These are phyloP conservation scores for Panaeolus papilionaceus DNA, from an alignment of 768 basidiomycete genomes.

Conservation along the genomic window DNA sequence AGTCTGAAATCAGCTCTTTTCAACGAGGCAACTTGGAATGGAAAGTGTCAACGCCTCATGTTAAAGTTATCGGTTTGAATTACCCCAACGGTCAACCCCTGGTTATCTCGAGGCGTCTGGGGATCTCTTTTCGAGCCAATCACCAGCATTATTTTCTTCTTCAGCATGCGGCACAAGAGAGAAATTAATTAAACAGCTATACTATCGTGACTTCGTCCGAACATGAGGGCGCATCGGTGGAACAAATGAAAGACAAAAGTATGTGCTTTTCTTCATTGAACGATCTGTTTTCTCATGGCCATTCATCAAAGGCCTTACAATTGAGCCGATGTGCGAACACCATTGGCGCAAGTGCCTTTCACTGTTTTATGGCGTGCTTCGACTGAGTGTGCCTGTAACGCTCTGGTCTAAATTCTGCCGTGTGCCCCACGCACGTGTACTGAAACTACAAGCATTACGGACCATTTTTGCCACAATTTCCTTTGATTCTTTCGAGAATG, in stretches of 20 bases:
- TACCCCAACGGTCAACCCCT: slow-evolving; percentile 6
- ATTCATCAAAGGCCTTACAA: slow-evolving; percentile 30
- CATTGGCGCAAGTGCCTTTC: slow-evolving; percentile 19
- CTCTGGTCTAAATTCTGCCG: neutral
- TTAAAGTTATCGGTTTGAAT: slow-evolving; percentile 15
- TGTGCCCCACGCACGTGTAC: slow-evolving; percentile 9
- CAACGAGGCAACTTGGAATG: slow-evolving; percentile 19
- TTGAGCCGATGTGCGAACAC: slow-evolving; percentile 22
- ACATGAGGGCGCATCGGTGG: slow-evolving; percentile 22
- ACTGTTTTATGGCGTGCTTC: slow-evolving; percentile 17
- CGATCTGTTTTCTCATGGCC: slow-evolving; percentile 17
- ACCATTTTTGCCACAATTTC: slow-evolving; percentile 8
- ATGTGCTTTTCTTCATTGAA: slow-evolving; percentile 5
- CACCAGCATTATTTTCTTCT: slow-evolving; percentile 10
- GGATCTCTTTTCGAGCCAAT: slow-evolving; percentile 11
- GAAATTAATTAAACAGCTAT: slow-evolving; percentile 28
- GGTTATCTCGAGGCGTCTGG: slow-evolving; percentile 14
- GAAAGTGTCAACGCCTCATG: slow-evolving; percentile 29
- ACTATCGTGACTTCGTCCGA: slow-evolving; percentile 19
- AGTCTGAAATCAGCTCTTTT: neutral
- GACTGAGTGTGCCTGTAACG: slow-evolving; percentile 1
- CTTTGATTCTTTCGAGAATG: slow-evolving; percentile 13
- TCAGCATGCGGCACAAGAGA: slow-evolving; percentile 24
- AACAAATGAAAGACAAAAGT: slow-evolving; percentile 13
- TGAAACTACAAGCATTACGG: slow-evolving; percentile 8